These are phyloP conservation scores for Thuidium tamariscinum DNA, from an alignment of 225 moss, liverwort and hornwort genomes.

Conservation along the genomic window DNA sequence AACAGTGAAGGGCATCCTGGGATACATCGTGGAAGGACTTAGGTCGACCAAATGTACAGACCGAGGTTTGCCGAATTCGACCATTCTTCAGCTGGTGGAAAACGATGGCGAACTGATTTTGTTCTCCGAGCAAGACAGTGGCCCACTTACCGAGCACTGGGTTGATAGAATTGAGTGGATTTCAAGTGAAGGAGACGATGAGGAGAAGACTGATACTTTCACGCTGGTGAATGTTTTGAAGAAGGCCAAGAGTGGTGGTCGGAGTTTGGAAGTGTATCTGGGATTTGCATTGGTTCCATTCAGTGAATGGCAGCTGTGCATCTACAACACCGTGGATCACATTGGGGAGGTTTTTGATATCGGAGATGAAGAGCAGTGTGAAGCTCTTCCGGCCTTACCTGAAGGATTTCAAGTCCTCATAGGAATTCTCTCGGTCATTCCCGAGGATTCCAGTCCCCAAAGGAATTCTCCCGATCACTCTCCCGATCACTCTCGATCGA, in stretches of 20 bases:
- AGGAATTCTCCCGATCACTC: too few species aligned
- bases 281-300: background rate
- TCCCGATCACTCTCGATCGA: background rate
- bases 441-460: too few species aligned
- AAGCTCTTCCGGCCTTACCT: background rate
- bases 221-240: background rate
- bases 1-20: background rate
- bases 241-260: background rate
- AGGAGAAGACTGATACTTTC: background rate
- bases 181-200: background rate
- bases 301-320: background rate
- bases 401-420: background rate
- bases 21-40: background rate
- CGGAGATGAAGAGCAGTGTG: background rate
- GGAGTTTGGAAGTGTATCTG: background rate
- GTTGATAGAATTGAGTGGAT: background rate
- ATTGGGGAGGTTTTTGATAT: background rate
- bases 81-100: background rate
- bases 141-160: background rate
- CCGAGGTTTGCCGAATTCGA: background rate
- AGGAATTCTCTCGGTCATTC: too few species aligned
- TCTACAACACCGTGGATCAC: background rate
- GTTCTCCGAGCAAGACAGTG: constrained; percentile 2
- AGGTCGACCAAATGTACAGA: background rate
- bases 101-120: background rate